A percentile compares a stretch with the other conserved stretches of the same genome.
Evolutionary conservation across 2,329 filamentous ascomycete genomes (phyloP).

Genomic region (Plenodomus lindquistii): DNA sequence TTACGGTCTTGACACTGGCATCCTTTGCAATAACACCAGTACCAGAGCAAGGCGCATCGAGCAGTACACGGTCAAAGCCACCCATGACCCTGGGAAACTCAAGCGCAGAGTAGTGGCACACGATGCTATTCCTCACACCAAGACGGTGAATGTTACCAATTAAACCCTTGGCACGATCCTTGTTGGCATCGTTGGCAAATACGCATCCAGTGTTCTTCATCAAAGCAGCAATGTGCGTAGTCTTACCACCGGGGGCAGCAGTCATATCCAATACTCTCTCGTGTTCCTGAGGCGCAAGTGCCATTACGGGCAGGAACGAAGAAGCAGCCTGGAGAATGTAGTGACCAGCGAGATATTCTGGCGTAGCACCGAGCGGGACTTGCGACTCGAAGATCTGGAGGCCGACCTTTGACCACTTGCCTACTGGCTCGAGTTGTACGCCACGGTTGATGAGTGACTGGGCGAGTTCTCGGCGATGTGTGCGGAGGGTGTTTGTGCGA

Average conservation of each 20-base stretch:
- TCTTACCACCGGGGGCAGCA: slow-evolving; percentile 93
- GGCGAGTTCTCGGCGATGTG: slow-evolving; percentile 76
- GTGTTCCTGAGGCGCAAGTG: slow-evolving; percentile 87
- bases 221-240: slow-evolving; percentile 90
- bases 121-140: slow-evolving; percentile 89
- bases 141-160: slow-evolving; percentile 95
- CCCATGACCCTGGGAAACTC: slow-evolving; percentile 95
- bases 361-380: slow-evolving; percentile 87
- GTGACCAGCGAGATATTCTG: slow-evolving; percentile 94
- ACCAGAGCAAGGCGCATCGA: slow-evolving; percentile 94
- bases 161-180: slow-evolving; percentile 89
- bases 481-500: slow-evolving; percentile 91
- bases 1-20: slow-evolving; percentile 82
- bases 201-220: slow-evolving; percentile 98
- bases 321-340: slow-evolving; percentile 98
- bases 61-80: slow-evolving; percentile 90
- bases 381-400: slow-evolving; percentile 93
- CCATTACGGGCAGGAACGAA: slow-evolving; percentile 97
- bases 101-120: slow-evolving; percentile 92
- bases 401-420: slow-evolving; percentile 98
- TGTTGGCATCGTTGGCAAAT: slow-evolving; percentile 96
- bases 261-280: slow-evolving; percentile 95
- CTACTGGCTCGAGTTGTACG: slow-evolving; percentile 93
- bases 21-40: slow-evolving; percentile 98
- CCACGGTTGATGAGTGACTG: slow-evolving; percentile 94